Base-by-base conservation (phyloP, 2,329 filamentous ascomycete species). In the Ploettnerulaceae sp. region DNA sequence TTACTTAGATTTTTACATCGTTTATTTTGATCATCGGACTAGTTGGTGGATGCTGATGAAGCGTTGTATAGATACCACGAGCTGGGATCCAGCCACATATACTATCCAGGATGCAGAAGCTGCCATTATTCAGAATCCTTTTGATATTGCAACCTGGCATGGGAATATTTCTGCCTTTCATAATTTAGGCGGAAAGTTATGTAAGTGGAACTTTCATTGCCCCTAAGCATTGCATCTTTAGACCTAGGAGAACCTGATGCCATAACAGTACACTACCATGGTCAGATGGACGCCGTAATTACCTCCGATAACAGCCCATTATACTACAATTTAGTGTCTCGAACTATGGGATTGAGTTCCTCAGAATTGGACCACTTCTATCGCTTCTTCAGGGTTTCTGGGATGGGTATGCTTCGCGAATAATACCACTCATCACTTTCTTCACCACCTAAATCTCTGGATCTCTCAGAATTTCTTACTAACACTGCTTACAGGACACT, bases 371-470 rank as follows among this genome's bases (percentile, higher is more conserved):
- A 74, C 49, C 56, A 62, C 0, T 75, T 72, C 47, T 72, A 75
- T 56, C 69, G 75, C 44, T 71, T 68, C 60, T 78, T 78, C 64
- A 67, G 67, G 31, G 71, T 71, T 58, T 72, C 59, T 47, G 76
- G 75, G 15, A 72, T 74, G 63, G 64, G 29, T 50, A 24, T 36
- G 34, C 38, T 61, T n/a, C n/a, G n/a, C n/a, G n/a, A n/a, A n/a
- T n/a, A n/a, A n/a, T n/a, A n/a, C n/a, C n/a, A n/a, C n/a, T n/a
- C n/a, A n/a, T n/a, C n/a, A n/a, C n/a, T n/a, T n/a, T n/a, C n/a
- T n/a, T n/a, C n/a, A n/a, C n/a, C n/a, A n/a, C n/a, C n/a, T n/a
- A n/a, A n/a, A n/a, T n/a, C n/a, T n/a, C n/a, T n/a, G n/a, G n/a
- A n/a, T n/a, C n/a, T n/a, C n/a, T n/a, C n/a, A n/a, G n/a, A n/a